Evolutionary conservation across 2,329 filamentous ascomycete genomes (phyloP).

Genomic region (Ophioceras dolichostomum): DNA sequence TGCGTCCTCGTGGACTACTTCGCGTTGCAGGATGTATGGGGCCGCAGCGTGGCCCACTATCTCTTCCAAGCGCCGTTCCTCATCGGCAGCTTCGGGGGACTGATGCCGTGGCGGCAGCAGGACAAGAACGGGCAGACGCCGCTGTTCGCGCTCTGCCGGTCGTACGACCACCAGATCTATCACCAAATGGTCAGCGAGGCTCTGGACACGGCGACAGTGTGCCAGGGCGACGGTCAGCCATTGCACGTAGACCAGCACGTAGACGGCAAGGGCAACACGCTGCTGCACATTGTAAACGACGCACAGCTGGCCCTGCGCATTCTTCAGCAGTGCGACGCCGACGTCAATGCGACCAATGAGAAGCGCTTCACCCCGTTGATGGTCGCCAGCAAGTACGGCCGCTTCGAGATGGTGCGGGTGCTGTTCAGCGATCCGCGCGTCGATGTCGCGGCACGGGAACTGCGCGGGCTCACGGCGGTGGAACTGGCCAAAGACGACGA

Average conservation of each 20-base stretch:
- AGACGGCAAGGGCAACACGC: slow-evolving; percentile 83
- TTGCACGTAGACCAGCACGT: slow-evolving; percentile 88
- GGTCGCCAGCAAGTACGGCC: slow-evolving; percentile 96
- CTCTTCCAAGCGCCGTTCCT: slow-evolving; percentile 81
- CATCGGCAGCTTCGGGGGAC: slow-evolving; percentile 61
- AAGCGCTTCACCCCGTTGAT: slow-evolving; percentile 92
- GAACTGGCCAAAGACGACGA: slow-evolving; percentile 98
- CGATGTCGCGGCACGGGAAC: slow-evolving; percentile 71
- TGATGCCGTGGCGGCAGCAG: slow-evolving; percentile 79
- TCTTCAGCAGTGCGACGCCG: slow-evolving; percentile 77
- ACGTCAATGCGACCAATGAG: slow-evolving; percentile 91
- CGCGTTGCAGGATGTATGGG: slow-evolving; percentile 65
- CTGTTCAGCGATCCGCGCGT: slow-evolving; percentile 82
- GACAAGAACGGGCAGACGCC: slow-evolving; percentile 98
- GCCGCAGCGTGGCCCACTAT: slow-evolving; percentile 88
- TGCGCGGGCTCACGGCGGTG: slow-evolving; percentile 82
- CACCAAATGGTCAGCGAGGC: slow-evolving; percentile 76
- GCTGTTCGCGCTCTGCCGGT: slow-evolving; percentile 85
- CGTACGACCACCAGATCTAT: slow-evolving; percentile 87
- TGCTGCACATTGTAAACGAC: slow-evolving; percentile 93
- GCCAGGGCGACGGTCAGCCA: slow-evolving; percentile 67
- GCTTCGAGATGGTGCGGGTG: slow-evolving; percentile 82
- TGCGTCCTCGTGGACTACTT: slow-evolving; percentile 56
- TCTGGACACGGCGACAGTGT: slow-evolving; percentile 57
- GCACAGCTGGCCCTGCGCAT: slow-evolving; percentile 63